A percentile compares a stretch with the other conserved stretches of the same genome.
Conservation (phyloP, 257 asterid species). For the Perilla frutescens region DNA sequence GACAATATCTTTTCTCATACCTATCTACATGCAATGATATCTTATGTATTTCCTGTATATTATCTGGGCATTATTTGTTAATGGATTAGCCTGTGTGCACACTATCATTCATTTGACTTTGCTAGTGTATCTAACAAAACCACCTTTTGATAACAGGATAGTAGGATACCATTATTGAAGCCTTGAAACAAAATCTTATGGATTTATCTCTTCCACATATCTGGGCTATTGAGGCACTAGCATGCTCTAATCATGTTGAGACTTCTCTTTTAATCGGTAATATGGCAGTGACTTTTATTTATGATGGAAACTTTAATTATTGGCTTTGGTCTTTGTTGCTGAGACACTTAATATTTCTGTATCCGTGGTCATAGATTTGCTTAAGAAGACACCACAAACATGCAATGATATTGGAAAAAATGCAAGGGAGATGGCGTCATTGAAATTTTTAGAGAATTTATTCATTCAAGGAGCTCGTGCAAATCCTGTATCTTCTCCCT, state of each 20-base stretch:
- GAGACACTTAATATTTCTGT: constrained; percentile 1
- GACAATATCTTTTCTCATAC: background rate
- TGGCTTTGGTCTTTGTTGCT: background rate
- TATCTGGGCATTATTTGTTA: constrained; percentile 4
- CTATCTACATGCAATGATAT: constrained; percentile 10
- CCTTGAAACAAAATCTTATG: constrained; percentile 30
- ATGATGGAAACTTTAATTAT: background rate
- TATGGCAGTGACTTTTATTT: background rate
- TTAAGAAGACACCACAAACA: background rate
- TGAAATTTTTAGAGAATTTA: constrained; percentile 17
- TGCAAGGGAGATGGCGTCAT: constrained; percentile 4
- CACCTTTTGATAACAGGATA: constrained; percentile 17
- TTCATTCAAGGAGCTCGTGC: constrained; percentile 17
- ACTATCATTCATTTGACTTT: constrained; percentile 20
- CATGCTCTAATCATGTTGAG: constrained; percentile 4
- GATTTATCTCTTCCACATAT: constrained; percentile 14
- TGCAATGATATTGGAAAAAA: background rate
- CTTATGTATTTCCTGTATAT: background rate
- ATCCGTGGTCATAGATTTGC: constrained; percentile 19
- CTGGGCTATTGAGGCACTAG: constrained; percentile 11
- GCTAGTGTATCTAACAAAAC: constrained; percentile 29
- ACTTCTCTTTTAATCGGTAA: constrained; percentile 7
- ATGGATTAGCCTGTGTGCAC: background rate
- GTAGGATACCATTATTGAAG: constrained; percentile 39
- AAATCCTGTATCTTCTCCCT: constrained; percentile 2